These are phyloP conservation scores for Opeltia flavorubescens DNA, from an alignment of 495 filamentous ascomycete genomes.

Conservation along the genomic window DNA sequence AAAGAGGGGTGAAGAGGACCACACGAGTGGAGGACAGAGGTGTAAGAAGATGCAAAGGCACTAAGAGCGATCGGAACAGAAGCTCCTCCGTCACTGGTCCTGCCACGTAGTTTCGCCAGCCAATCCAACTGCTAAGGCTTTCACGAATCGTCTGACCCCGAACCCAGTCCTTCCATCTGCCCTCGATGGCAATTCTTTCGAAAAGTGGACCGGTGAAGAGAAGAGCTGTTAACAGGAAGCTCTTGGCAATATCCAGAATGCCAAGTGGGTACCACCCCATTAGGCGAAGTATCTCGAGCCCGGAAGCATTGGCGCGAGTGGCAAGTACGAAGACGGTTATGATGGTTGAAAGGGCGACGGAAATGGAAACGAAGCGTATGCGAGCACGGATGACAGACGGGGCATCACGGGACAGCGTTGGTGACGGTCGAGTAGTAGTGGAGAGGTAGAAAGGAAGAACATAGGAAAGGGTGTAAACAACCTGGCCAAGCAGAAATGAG, in stretches of 20 bases:
- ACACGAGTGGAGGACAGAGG: slow-evolving; percentile 36
- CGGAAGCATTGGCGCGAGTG: slow-evolving; percentile 27
- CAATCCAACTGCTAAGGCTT: slow-evolving; percentile 44
- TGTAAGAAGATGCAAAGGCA: slow-evolving; percentile 74
- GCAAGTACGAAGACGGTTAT: slow-evolving; percentile 48
- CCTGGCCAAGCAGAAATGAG: slow-evolving; percentile 24
- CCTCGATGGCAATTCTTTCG: slow-evolving; percentile 55
- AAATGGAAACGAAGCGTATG: slow-evolving; percentile 57
- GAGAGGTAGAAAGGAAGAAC: slow-evolving; percentile 86
- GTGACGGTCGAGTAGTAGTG: slow-evolving; percentile 60
- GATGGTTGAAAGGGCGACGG: slow-evolving; percentile 46
- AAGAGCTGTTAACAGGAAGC: slow-evolving; percentile 53
- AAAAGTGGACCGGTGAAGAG: slow-evolving; percentile 80
- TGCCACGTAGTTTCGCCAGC: slow-evolving; percentile 51
- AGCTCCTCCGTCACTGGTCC: slow-evolving; percentile 86
- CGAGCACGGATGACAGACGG: slow-evolving; percentile 81
- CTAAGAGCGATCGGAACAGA: slow-evolving; percentile 74
- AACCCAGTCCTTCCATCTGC: slow-evolving; percentile 54
- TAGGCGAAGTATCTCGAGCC: slow-evolving; percentile 41
- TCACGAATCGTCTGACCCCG: slow-evolving; percentile 26
- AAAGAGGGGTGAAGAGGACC: slow-evolving; percentile 68
- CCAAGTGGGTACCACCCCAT: slow-evolving; percentile 66
- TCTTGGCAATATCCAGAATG: slow-evolving; percentile 41
- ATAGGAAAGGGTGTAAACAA: slow-evolving; percentile 71
- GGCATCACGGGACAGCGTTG: slow-evolving; percentile 71